Conservation (phyloP, 2,329 filamentous ascomycete species). For the Cytospora paraplurivora region DNA sequence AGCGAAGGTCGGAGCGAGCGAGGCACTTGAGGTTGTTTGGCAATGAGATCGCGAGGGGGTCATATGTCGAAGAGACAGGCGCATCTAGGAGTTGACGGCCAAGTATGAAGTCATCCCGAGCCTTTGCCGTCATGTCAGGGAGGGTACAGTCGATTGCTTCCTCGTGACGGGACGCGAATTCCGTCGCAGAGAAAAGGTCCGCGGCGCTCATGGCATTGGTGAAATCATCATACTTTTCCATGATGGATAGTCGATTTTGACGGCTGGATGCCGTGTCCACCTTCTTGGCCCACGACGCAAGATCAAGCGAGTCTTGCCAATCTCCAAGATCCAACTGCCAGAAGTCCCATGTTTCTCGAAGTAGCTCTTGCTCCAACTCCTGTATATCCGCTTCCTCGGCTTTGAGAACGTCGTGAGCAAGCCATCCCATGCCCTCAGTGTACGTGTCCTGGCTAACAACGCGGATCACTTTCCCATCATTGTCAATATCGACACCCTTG, state of each 20-base stretch:
- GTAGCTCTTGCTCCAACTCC: conserved; percentile 61
- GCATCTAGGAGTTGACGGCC: conserved; percentile 53
- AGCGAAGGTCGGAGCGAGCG: conserved; percentile 37
- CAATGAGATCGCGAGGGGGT: conserved; percentile 37
- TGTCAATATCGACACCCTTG: conserved; percentile 68
- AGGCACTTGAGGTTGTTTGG: conserved; percentile 39
- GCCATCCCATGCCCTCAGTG: conserved; percentile 73
- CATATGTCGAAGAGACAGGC: conserved; percentile 39
- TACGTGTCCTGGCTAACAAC: conserved; percentile 85
- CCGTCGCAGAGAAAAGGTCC: conserved; percentile 59
- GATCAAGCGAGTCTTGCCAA: conserved; percentile 50
- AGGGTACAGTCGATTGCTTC: conserved; percentile 63
- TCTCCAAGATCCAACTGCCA: conserved; percentile 68
- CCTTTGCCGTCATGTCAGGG: conserved; percentile 54
- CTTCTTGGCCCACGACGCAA: conserved; percentile 43
- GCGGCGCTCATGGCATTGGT: conserved; percentile 64
- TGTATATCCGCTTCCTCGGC: conserved; percentile 39
- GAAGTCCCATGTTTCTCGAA: conserved; percentile 66
- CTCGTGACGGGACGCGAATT: conserved; percentile 48
- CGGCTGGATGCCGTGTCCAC: conserved; percentile 29
- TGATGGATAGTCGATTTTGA: conserved; percentile 37
- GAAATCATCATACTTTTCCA: conserved; percentile 57
- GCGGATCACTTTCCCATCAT: conserved; percentile 67
- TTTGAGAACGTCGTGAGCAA: conserved; percentile 60
- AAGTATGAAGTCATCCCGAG: conserved; percentile 53